phyloP scores from a whole-genome alignment of 2,329 filamentous ascomycete genomes.

The Claviceps fusiformis region DNA sequence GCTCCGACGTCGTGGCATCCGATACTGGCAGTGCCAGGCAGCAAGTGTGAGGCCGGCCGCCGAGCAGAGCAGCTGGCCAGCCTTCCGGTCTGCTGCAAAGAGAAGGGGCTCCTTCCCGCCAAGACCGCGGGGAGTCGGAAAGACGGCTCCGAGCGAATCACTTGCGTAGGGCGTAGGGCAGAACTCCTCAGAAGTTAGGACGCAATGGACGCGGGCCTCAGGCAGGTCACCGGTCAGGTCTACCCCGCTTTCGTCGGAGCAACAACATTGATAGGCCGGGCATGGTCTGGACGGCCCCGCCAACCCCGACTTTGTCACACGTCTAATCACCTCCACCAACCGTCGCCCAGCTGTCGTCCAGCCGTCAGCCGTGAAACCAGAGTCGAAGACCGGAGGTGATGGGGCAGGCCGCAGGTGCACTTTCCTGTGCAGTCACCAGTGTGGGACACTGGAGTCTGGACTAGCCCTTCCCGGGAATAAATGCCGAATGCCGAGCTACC shows the following conservation, averaged over 20 bases:
- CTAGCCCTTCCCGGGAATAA: neutral
- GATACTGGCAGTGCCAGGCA: no score
- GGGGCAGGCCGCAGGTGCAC: neutral
- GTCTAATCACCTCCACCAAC: neutral
- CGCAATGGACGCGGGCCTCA: no score
- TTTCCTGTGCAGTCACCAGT: neutral
- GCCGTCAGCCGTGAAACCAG: neutral
- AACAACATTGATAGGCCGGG: no score
- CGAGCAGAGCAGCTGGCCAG: no score
- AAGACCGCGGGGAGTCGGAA: neutral
- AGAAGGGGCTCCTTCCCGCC: neutral
- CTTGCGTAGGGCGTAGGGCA: neutral
- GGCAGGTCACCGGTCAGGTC: no score
- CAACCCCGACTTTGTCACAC: neutral
- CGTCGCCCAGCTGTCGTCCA: neutral
- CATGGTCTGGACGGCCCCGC: neutral
- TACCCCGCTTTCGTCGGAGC: neutral
- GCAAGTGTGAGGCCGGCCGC: no score
- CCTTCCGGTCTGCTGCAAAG: no score
- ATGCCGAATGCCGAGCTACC: constrained; percentile 10
- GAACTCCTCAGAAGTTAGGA: no score
- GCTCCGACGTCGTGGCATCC: no score
- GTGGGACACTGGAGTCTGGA: neutral
- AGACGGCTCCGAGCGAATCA: neutral
- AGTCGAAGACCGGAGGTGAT: neutral